phyloP scores from a whole-genome alignment of 1,139 yeast genomes.

The Zygosaccharomyces pseudobailii region DNA sequence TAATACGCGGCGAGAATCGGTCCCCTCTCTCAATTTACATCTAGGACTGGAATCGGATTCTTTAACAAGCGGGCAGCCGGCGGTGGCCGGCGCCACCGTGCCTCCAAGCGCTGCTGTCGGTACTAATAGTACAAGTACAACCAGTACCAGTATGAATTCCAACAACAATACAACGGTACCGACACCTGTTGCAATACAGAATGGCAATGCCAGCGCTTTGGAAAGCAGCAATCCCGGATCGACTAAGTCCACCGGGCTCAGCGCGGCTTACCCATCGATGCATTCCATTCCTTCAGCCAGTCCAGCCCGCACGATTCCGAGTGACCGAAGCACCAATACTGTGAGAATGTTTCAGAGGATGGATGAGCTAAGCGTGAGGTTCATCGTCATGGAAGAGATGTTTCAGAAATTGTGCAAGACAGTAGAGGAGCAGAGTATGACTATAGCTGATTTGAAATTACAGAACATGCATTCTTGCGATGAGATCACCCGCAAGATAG shows the following conservation, averaged over 20 bases:
- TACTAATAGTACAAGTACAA: constrained; percentile 1
- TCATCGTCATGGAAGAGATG: constrained; percentile 31
- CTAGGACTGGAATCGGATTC: constrained; percentile 9
- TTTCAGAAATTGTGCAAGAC: constrained; percentile 22
- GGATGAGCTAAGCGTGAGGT: constrained; percentile 31
- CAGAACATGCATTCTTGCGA: constrained; percentile 10
- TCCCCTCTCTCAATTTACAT: constrained; percentile 7
- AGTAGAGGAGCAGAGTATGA: constrained; percentile 17
- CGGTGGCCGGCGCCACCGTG: neutral
- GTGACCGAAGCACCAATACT: constrained; percentile 9
- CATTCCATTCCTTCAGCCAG: constrained; percentile 8
- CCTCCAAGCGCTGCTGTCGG: neutral
- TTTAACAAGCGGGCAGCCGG: neutral
- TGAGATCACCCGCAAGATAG: constrained; percentile 4
- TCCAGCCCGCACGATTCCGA: constrained; percentile 10
- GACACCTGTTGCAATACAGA: constrained; percentile 10
- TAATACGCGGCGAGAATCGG: constrained; percentile 1
- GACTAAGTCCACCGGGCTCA: constrained; percentile 8
- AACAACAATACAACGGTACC: constrained; percentile 11
- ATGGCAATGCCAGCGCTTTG: constrained; percentile 5
- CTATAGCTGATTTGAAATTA: constrained; percentile 12
- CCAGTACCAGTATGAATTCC: constrained; percentile 5
- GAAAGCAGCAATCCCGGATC: constrained; percentile 11
- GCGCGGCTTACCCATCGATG: constrained; percentile 7
- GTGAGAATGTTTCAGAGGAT: constrained; percentile 27